Conservation (phyloP, 148 eudicot genomes). For the Agrostemma githago region DNA sequence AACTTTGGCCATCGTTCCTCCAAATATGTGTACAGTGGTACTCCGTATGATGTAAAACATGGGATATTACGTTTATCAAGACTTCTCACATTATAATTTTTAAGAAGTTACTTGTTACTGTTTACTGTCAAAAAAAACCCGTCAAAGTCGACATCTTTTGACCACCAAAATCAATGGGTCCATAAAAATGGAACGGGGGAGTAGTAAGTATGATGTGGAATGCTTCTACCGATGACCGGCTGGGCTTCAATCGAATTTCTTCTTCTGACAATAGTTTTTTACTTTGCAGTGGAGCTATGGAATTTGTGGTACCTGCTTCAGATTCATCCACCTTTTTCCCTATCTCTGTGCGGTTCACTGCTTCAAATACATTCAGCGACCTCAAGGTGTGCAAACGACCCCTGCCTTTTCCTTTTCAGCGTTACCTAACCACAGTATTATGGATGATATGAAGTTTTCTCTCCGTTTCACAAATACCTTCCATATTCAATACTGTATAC, state of each 20-base stretch:
- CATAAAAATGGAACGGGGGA: too few species aligned
- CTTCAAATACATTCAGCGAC: constrained; percentile 79
- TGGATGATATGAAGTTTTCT: background rate
- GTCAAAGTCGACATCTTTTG: background rate
- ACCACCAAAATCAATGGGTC: background rate
- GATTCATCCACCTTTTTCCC: constrained; percentile 88
- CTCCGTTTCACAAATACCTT: too few species aligned
- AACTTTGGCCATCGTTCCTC: background rate
- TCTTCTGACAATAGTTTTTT: constrained; percentile 1
- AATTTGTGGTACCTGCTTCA: constrained; percentile 87
- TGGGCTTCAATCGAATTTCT: background rate
- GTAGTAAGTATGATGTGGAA: background rate
- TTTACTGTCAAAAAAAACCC: too few species aligned
- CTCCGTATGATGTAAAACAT: too few species aligned
- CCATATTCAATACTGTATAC: too few species aligned
- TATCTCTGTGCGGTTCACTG: constrained; percentile 77
- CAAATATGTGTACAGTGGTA: background rate
- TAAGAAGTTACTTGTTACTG: background rate
- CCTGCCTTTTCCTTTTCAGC: background rate
- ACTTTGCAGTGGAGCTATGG: constrained; percentile 82
- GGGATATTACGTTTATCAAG: background rate
- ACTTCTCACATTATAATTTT: background rate
- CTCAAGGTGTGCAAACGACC: constrained; percentile 49
- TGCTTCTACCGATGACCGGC: background rate
- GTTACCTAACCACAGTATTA: background rate